Evolutionary conservation across 495 filamentous ascomycete species (phyloP), one percentile per base, ranked within the genome.

Genomic region (Pyrenula massariospora): DNA sequence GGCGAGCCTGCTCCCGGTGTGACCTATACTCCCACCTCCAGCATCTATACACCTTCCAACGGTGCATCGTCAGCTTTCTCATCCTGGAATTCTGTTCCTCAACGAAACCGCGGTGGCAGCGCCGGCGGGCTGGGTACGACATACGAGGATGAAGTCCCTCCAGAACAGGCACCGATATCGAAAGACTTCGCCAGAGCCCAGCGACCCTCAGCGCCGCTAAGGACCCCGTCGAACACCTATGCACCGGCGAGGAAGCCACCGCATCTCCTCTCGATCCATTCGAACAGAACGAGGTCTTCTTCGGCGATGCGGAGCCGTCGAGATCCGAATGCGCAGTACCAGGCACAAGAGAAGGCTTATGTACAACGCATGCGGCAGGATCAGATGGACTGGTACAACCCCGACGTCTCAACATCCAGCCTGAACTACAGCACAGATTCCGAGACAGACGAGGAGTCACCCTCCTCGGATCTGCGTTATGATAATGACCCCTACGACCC

Each of bases 401-500:
- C 69, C 54, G 87, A 92, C 56, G 74, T 81, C 1, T 85, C 86
- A 50, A 79, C 81, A 2, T 78, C 80, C 49, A 81, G 78, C 48
- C 66, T 83, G 54, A 79, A 79, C 50, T 80, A 85, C 70, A 77
- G 85, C 65, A 80, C 74, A 2, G 89, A 91, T 49, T 91, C 92
- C 10, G 90, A 95, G 60, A 80, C 85, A n/a, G 93, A 97, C 53
- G 93, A 88, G 5, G 87, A 87, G 58, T 93, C 89, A 0, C 91
- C 91, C 2, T 86, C 87, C 0, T 89, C 88, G 0, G 92, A 93
- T 58, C 80, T 83, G 1, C 86, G 86, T 20, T 87, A 87, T 60
- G 85, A 88, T 53, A 86, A 86, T 58, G 88, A 95, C 63, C 76
- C 80, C 36, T 95, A 94, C 69, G 91, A 97, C 62, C 88, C 91